Evolutionary conservation across 1,284 basidiomycete species (phyloP).

Genomic region (Apiotrichum veenhuisii): DNA sequence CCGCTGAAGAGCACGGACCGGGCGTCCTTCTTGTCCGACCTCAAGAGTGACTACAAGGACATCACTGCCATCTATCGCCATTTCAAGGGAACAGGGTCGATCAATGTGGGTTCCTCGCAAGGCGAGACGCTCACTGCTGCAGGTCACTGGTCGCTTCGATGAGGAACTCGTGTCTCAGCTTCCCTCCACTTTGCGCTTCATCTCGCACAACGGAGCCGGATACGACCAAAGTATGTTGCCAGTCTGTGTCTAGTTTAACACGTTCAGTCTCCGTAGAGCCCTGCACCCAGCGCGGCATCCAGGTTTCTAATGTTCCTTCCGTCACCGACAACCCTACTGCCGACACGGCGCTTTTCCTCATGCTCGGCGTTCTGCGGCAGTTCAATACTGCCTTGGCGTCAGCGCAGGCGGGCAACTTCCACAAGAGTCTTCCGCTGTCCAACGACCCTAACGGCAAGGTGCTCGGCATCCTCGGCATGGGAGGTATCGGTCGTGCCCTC

Average conservation of each 20-base stretch:
- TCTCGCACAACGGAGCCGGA: conserved; percentile 28
- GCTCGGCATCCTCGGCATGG: conserved; percentile 26
- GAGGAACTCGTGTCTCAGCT: conserved; percentile 21
- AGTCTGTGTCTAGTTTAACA: too few species aligned
- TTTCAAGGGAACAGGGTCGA: conserved; percentile 30
- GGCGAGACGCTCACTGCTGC: background rate
- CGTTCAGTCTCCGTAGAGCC: conserved; percentile 57
- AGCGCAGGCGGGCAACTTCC: conserved; percentile 57
- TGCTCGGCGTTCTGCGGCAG: conserved; percentile 71
- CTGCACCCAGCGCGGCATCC: conserved; percentile 67
- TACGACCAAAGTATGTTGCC: conserved; percentile 37
- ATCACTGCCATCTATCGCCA: conserved; percentile 28
- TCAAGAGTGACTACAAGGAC: conserved; percentile 17
- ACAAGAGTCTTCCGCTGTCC: conserved; percentile 41
- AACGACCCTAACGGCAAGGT: conserved; percentile 17
- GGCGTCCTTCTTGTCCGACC: conserved; percentile 23
- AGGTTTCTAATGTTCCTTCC: conserved; percentile 75
- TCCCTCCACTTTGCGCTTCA: conserved; percentile 19
- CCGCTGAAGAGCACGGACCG: conserved; percentile 19
- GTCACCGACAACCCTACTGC: conserved; percentile 85
- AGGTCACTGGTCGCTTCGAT: conserved; percentile 29
- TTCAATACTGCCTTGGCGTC: conserved; percentile 65
- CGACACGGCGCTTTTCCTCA: conserved; percentile 75
- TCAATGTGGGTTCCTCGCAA: conserved; percentile 17
- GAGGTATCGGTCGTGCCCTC: conserved; percentile 22